Percentiles rank a stretch among this genome's conserved stretches.
phyloP scores from a whole-genome alignment of 495 filamentous ascomycete species.

The Melanomma pulvis-pyrius region DNA sequence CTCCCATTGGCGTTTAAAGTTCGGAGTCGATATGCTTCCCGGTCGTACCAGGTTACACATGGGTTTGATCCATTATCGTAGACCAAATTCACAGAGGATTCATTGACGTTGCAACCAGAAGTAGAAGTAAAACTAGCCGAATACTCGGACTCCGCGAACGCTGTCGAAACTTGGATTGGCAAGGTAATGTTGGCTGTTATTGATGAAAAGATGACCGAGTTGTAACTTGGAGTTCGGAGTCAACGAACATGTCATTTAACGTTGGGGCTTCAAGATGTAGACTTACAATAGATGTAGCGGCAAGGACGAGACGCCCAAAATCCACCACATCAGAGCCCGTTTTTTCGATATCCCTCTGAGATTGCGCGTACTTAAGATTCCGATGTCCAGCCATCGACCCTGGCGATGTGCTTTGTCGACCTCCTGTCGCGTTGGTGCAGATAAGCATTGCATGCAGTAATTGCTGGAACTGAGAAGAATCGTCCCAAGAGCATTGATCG shows the following conservation, averaged over 20 bases:
- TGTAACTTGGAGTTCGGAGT: conserved; percentile 24
- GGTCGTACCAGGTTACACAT: not conserved
- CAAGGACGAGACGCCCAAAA: conserved; percentile 11
- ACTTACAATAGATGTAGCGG: conserved; percentile 22
- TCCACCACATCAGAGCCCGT: conserved; percentile 5
- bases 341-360: not conserved
- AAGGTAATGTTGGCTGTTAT: conserved; percentile 39
- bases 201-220: conserved; percentile 39
- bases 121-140: conserved; percentile 42
- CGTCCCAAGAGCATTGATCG: conserved; percentile 27
- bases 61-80: not conserved
- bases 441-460: conserved; percentile 30
- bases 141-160: not conserved
- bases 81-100: conserved; percentile 44
- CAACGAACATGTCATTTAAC: not conserved
- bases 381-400: conserved; percentile 25
- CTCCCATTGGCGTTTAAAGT: not conserved
- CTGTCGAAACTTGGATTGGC: not conserved
- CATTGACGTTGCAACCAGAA: conserved; percentile 15
- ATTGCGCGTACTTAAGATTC: conserved; percentile 21
- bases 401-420: conserved; percentile 22
- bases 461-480: conserved; percentile 26
- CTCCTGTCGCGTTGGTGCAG: conserved; percentile 21
- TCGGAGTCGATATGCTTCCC: not conserved
- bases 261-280: no score